phyloP scores from a whole-genome alignment of 768 basidiomycete genomes.

The Leccinum sublutescens region DNA sequence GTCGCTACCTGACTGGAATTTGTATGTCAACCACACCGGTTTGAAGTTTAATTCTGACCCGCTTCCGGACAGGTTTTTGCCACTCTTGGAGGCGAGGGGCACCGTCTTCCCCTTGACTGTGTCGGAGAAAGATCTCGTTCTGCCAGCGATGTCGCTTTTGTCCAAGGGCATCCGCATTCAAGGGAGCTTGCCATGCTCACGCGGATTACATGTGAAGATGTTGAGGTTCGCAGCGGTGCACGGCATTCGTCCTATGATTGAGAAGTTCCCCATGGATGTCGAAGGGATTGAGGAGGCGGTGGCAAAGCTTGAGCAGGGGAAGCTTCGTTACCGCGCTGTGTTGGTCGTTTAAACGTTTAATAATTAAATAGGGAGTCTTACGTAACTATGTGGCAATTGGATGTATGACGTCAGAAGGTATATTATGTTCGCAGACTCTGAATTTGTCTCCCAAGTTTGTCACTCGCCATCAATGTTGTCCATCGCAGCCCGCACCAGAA shows the following conservation, averaged over 20 bases:
- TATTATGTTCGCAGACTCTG: not conserved
- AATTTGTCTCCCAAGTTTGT: not conserved
- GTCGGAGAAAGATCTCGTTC: slow-evolving; percentile 17
- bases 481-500: slow-evolving; percentile 2
- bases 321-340: slow-evolving; percentile 34
- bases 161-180: slow-evolving; percentile 25
- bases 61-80: slow-evolving; percentile 21
- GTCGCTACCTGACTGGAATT: slow-evolving; percentile 28
- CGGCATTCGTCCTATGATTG: slow-evolving; percentile 27
- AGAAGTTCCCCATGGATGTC: slow-evolving; percentile 33
- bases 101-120: slow-evolving; percentile 29
- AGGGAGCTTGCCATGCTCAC: slow-evolving; percentile 24
- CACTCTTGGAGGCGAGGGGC: slow-evolving; percentile 25
- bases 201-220: slow-evolving; percentile 32
- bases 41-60: not conserved
- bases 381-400: slow-evolving; percentile 3
- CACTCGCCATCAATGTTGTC: slow-evolving; percentile 13
- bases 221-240: slow-evolving; percentile 35
- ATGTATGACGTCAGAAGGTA: slow-evolving; percentile 17
- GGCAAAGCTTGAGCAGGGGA: slow-evolving; percentile 22
- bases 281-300: slow-evolving; percentile 33
- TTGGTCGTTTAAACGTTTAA: slow-evolving; percentile 14
- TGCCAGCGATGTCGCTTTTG: slow-evolving; percentile 22
- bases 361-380: not conserved
- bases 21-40: slow-evolving; percentile 18